These are phyloP conservation scores for Talaromyces sp. DNA, from an alignment of 2,329 filamentous ascomycete species.

Conservation along the genomic window DNA sequence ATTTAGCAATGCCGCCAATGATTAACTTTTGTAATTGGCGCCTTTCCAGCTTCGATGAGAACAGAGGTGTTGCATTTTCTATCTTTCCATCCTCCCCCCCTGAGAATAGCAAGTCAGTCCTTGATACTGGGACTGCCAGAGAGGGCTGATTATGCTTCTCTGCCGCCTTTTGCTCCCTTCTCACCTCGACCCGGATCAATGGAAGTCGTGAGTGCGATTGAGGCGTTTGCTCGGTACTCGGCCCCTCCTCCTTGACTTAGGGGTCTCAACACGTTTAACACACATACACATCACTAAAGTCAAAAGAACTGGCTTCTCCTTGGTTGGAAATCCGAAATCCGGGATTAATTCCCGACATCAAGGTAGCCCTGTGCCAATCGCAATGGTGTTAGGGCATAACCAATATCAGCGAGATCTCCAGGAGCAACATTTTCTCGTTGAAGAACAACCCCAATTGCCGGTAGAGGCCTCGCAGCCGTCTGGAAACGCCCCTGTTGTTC, in stretches of 20 bases:
- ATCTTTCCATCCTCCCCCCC: not conserved
- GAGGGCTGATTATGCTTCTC: slow-evolving; percentile 15
- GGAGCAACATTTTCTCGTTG: slow-evolving; percentile 9
- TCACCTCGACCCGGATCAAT: slow-evolving; percentile 15
- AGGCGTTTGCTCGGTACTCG: slow-evolving; percentile 8
- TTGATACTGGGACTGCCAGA: slow-evolving; percentile 11
- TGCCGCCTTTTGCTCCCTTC: slow-evolving; percentile 2
- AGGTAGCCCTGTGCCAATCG: slow-evolving; percentile 18
- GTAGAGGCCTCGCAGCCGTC: slow-evolving; percentile 19
- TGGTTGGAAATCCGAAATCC: not conserved
- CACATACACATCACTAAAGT: slow-evolving; percentile 6
- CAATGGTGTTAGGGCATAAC: slow-evolving; percentile 25
- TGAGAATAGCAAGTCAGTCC: slow-evolving; percentile 4
- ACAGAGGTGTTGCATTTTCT: not conserved
- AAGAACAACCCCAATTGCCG: slow-evolving; percentile 8
- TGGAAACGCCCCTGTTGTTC: slow-evolving; percentile 29
- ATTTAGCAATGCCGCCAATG: slow-evolving; percentile 20
- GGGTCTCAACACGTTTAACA: not conserved
- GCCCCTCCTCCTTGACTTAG: slow-evolving; percentile 1
- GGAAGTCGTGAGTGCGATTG: slow-evolving; percentile 6
- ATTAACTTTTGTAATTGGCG: slow-evolving; percentile 25
- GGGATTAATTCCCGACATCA: not conserved
- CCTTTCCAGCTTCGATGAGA: slow-evolving; percentile 18
- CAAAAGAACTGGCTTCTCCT: slow-evolving; percentile 5
- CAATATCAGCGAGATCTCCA: slow-evolving; percentile 16